Percentiles rank a stretch among this genome's conserved stretches.
Evolutionary conservation across 2,329 filamentous ascomycete species (phyloP).

Genomic region (Aphanocladium album): DNA sequence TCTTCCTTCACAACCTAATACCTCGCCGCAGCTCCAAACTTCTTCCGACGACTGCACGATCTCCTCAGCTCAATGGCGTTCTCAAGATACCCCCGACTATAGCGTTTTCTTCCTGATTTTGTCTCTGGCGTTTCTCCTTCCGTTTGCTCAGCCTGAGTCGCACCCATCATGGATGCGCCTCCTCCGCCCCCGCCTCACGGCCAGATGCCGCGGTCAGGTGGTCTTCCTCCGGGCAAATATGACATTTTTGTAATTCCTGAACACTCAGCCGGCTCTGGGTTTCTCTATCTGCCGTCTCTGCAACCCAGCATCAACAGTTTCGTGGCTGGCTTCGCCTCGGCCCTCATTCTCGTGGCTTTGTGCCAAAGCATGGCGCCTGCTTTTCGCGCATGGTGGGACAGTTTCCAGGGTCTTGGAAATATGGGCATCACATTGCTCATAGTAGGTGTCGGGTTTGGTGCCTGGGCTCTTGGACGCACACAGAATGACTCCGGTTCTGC

Average conservation of each 20-base stretch:
- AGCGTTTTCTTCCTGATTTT: constrained; percentile 9
- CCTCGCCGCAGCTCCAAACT: constrained; percentile 14
- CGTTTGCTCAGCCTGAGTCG: not conserved
- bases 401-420: constrained; percentile 66
- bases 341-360: constrained; percentile 66
- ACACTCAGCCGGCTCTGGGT: constrained; percentile 81
- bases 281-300: constrained; percentile 89
- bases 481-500: constrained; percentile 24
- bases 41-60: constrained; percentile 16
- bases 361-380: constrained; percentile 69
- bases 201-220: constrained; percentile 63
- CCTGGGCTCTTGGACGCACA: constrained; percentile 57
- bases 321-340: constrained; percentile 75
- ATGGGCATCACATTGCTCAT: constrained; percentile 68
- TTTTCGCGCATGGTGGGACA: constrained; percentile 66
- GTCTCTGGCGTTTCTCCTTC: constrained; percentile 4
- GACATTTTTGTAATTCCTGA: constrained; percentile 97
- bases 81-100: constrained; percentile 21
- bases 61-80: constrained; percentile 26
- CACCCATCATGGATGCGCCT: constrained; percentile 46
- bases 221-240: constrained; percentile 83
- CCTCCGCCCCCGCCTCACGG: constrained; percentile 86
- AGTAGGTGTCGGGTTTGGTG: constrained; percentile 66
- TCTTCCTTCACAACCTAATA: not conserved
- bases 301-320: constrained; percentile 86